Percentiles rank a stretch among this genome's conserved stretches.
phyloP scores from a whole-genome alignment of 1,139 yeast species.

The Hyphopichia khmerensis region DNA sequence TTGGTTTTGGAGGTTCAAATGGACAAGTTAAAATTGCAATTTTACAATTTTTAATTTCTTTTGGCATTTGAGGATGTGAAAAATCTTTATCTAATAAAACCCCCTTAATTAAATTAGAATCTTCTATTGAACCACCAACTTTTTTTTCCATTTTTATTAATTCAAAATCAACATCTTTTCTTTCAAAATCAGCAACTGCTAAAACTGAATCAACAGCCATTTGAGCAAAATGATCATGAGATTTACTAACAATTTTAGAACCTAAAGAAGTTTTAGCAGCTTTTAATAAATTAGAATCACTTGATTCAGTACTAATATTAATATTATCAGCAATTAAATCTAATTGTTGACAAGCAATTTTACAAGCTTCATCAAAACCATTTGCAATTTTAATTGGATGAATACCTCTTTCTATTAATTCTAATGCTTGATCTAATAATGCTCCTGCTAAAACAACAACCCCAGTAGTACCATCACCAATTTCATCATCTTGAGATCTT shows the following conservation, averaged over 20 bases:
- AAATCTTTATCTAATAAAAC: conserved; percentile 94
- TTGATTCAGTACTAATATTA: conserved; percentile 46
- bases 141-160: conserved; percentile 93
- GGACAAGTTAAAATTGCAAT: conserved; percentile 97
- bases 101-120: conserved; percentile 82
- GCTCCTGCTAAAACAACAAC: conserved; percentile 97
- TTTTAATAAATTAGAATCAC: conserved; percentile 61
- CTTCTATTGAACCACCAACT: conserved; percentile 91
- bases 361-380: conserved; percentile 97
- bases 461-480: conserved; percentile 99
- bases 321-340: conserved; percentile 72
- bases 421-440: conserved; percentile 88
- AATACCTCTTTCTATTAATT: conserved; percentile 92
- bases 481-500: conserved; percentile 95
- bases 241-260: conserved; percentile 90
- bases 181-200: conserved; percentile 85
- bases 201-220: conserved; percentile 98
- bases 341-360: conserved; percentile 76
- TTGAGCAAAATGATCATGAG: conserved; percentile 89
- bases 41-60: conserved; percentile 72
- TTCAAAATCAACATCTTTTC: conserved; percentile 96
- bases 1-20: conserved; percentile 99
- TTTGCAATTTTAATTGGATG: conserved; percentile 97
- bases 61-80: conserved; percentile 98
- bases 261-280: conserved; percentile 96